A percentile compares a stretch with the other conserved stretches of the same genome.
phyloP scores from a whole-genome alignment of 306 rosid genomes.

The Cucurbita maxima region DNA sequence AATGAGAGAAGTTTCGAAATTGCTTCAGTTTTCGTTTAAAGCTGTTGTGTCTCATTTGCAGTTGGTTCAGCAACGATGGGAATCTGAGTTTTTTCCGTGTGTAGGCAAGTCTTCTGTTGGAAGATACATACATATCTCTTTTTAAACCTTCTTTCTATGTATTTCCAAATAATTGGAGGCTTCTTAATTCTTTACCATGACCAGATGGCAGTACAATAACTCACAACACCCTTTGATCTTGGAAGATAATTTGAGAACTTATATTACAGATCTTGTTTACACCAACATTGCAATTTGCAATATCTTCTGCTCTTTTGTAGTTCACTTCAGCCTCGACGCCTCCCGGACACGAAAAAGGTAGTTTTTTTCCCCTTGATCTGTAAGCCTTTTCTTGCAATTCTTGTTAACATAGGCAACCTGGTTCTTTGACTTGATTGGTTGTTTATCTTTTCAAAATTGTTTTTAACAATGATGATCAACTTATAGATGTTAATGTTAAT shows the following conservation, averaged over 20 bases:
- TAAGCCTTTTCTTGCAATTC: too few species aligned
- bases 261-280: too few species aligned
- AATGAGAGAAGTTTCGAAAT: conserved; percentile 28
- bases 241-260: not conserved
- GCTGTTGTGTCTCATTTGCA: conserved; percentile 16
- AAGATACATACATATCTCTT: not conserved
- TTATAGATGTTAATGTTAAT: not conserved
- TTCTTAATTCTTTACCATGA: not conserved
- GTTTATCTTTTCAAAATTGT: not conserved
- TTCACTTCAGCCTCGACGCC: not conserved
- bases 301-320: not conserved
- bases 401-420: too few species aligned
- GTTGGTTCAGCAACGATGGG: conserved; percentile 7
- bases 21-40: conserved; percentile 21
- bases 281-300: not conserved
- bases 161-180: conserved; percentile 2
- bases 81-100: not conserved
- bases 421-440: not conserved
- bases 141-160: not conserved
- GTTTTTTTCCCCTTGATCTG: not conserved
- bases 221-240: not conserved
- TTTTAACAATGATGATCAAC: not conserved
- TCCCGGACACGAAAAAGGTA: not conserved
- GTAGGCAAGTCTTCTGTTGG: not conserved
- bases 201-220: not conserved